Percentiles rank a stretch among this genome's conserved stretches.
phyloP scores from a whole-genome alignment of 805 yeast species.

The Schwanniomyces polymorphus region DNA sequence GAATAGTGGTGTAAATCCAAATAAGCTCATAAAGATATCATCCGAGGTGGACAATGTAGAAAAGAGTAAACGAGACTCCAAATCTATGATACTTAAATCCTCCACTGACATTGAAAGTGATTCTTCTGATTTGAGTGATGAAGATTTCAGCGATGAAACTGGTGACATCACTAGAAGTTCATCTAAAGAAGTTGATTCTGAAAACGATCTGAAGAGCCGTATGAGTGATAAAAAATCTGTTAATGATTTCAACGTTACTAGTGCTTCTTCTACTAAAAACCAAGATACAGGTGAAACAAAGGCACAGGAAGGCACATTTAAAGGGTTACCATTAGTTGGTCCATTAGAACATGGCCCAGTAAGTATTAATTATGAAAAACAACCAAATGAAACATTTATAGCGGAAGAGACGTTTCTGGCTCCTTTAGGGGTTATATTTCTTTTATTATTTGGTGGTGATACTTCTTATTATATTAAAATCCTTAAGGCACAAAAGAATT shows the following conservation, averaged over 20 bases:
- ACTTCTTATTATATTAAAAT: slow-evolving; percentile 42
- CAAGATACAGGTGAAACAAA: background rate
- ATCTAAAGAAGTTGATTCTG: slow-evolving; percentile 14
- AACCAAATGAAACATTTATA: slow-evolving; percentile 54
- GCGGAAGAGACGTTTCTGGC: slow-evolving; percentile 55
- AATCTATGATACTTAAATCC: slow-evolving; percentile 6
- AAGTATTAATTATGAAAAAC: slow-evolving; percentile 41
- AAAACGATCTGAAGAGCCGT: background rate
- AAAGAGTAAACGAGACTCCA: slow-evolving; percentile 6
- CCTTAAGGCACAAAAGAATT: slow-evolving; percentile 62
- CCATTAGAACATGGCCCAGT: slow-evolving; percentile 54
- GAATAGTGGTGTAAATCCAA: slow-evolving; percentile 14
- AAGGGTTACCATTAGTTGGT: slow-evolving; percentile 42
- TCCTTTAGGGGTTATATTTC: slow-evolving; percentile 63
- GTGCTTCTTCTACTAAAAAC: background rate
- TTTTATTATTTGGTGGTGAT: slow-evolving; percentile 64
- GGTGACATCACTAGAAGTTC: background rate
- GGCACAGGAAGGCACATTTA: slow-evolving; percentile 14
- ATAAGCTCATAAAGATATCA: slow-evolving; percentile 6
- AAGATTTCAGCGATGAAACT: background rate
- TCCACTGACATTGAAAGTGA: slow-evolving; percentile 2
- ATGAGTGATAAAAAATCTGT: background rate
- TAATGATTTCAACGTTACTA: background rate
- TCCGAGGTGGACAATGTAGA: background rate
- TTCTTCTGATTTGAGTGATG: slow-evolving; percentile 20